Evolutionary conservation across 805 yeast species (phyloP).

Genomic region (Saccharomyces cerevisiae): DNA sequence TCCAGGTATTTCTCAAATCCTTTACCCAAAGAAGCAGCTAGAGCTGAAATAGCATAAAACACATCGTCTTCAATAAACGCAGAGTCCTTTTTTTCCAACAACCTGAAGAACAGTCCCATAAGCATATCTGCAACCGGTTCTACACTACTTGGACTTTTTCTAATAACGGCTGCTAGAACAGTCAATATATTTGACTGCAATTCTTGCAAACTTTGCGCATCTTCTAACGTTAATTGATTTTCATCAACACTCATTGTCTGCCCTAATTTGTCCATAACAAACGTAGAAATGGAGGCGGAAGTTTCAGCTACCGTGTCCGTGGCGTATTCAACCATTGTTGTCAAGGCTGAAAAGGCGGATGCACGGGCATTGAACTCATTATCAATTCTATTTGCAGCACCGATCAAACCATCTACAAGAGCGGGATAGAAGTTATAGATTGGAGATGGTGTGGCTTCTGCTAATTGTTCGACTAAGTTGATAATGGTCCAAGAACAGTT

Average conservation of each 20-base stretch:
- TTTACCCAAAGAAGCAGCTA: conserved; percentile 71
- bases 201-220: conserved; percentile 72
- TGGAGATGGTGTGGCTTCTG: conserved; percentile 41
- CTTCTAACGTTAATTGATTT: conserved; percentile 60
- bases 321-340: conserved; percentile 69
- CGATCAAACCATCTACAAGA: conserved; percentile 61
- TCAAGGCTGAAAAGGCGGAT: conserved; percentile 91
- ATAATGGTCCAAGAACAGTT: conserved; percentile 97
- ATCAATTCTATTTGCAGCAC: conserved; percentile 61
- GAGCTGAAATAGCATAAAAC: conserved; percentile 82
- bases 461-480: conserved; percentile 78
- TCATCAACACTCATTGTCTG: conserved; percentile 53
- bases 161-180: conserved; percentile 70
- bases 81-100: conserved; percentile 58
- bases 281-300: conserved; percentile 67
- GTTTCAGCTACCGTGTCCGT: conserved; percentile 60
- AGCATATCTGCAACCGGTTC: conserved; percentile 65
- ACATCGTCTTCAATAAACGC: conserved; percentile 84
- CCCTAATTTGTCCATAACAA: conserved; percentile 64
- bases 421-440: conserved; percentile 67
- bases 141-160: conserved; percentile 68
- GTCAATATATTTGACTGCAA: conserved; percentile 75
- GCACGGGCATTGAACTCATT: conserved; percentile 86
- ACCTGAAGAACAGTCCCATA: conserved; percentile 72
- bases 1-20: conserved; percentile 70